Base-by-base conservation (phyloP, 495 filamentous ascomycete genomes). In the Talaromyces thailandensis region DNA sequence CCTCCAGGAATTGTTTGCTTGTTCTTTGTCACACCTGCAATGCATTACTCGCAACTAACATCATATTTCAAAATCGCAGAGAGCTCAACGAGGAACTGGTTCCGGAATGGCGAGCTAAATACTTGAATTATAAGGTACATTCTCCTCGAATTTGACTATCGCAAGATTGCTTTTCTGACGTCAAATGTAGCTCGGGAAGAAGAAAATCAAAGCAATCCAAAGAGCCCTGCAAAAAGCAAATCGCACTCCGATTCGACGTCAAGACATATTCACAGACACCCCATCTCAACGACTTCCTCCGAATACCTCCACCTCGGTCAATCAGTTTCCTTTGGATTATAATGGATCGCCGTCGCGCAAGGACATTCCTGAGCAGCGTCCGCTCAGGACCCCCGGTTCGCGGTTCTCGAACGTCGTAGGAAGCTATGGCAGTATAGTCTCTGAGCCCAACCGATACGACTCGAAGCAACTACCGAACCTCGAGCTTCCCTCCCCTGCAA, bases 81-180 rank as follows among this genome's bases (percentile, higher is more conserved):
- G 90, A 95, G 77, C 80, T 96, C 61, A 92, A 96, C 58, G 84
- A 87, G 70, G 88, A 94, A 62, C 83, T 90, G 26, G 90, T 96
- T 64, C 90, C 92, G 78, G 92, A 96, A 82, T 96, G 92, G 92
- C 84, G 88, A 66, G 85, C 83, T 65, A 95, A 96, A 73, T 96
- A 96, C 74, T 81, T 96, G 62, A 85, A 96, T 75, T 96, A 96
- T 79, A 95, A 92, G 81, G 88, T 85, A 52, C 55, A 67, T 63
- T 12, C 3, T 31, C 55, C 9, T 7, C 24, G 24, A 24, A 62
- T 35, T 7, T 8, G 16, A 14, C 26, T 25, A 37, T 51, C 16
- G 21, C n/a, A 26, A 14, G 5, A 56, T 23, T 24, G 59, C 50
- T 59, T 23, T 48, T 23, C 18, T 48, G 31, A 58, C 61, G 21